These are phyloP conservation scores for Phaseolus lunatus DNA, from an alignment of 306 rosid genomes.

Conservation along the genomic window DNA sequence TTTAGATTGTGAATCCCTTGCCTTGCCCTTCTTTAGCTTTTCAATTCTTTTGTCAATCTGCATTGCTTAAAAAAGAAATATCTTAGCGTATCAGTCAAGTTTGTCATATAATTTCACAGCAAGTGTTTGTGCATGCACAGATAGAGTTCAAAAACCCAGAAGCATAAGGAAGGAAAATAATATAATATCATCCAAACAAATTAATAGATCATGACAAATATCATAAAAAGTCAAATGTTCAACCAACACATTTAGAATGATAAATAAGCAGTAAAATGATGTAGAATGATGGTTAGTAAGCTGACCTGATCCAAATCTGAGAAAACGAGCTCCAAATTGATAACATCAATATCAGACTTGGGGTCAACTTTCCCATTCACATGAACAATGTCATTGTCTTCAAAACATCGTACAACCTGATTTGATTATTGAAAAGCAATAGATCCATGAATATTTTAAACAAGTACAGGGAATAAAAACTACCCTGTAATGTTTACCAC, in stretches of 20 bases:
- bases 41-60: conserved; percentile 98
- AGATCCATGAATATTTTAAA: conserved; percentile 36
- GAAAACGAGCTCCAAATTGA: conserved; percentile 94
- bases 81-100: conserved; percentile 61
- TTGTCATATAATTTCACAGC: conserved; percentile 39
- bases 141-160: conserved; percentile 25
- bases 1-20: conserved; percentile 81
- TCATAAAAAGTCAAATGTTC: conserved; percentile 6
- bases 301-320: conserved; percentile 97
- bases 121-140: conserved; percentile 10
- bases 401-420: conserved; percentile 95
- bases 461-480: conserved; percentile 12
- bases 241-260: conserved; percentile 11
- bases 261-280: conserved; percentile 29
- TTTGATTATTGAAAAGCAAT: conserved; percentile 30
- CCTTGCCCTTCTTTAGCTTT: conserved; percentile 90
- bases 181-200: conserved; percentile 20
- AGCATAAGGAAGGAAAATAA: conserved; percentile 35
- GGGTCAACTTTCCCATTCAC: conserved; percentile 96
- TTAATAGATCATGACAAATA: conserved; percentile 34
- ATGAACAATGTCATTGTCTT: conserved; percentile 91
- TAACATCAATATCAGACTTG: conserved; percentile 87
- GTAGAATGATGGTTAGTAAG: conserved; percentile 37
- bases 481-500: conserved; percentile 5
- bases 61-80: conserved; percentile 65